phyloP scores from a whole-genome alignment of 495 filamentous ascomycete genomes.

The Aspergillus bertholletiae region DNA sequence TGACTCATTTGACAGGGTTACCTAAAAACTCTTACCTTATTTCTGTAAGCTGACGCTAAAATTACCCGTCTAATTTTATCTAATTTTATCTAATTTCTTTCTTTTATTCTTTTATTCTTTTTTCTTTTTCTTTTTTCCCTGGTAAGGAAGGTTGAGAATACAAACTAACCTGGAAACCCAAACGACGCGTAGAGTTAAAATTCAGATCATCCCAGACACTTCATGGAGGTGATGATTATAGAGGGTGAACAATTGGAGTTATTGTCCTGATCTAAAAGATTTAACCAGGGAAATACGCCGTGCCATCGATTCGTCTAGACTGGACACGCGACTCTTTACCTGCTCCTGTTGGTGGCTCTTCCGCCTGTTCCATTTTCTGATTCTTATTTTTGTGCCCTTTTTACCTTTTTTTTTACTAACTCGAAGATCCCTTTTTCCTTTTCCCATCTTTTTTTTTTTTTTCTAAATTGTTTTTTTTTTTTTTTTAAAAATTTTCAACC shows the following conservation, averaged over 20 bases:
- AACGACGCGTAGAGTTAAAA: no score
- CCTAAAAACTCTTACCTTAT: no score
- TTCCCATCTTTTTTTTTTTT: background rate
- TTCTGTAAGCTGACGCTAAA: background rate
- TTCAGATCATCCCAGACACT: no score
- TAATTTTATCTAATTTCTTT: background rate
- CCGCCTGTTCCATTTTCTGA: background rate
- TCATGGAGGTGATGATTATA: no score
- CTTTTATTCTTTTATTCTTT: background rate
- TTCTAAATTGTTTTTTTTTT: background rate
- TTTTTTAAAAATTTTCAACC: background rate
- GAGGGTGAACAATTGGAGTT: no score
- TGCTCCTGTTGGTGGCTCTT: background rate
- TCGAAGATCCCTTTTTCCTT: background rate
- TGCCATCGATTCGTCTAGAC: background rate
- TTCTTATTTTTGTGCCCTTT: slow-evolving; percentile 1
- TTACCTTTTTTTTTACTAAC: background rate
- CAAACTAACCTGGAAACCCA: no score
- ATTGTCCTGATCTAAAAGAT: no score
- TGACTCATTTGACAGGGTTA: no score
- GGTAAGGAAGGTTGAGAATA: background rate
- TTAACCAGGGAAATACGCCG: background rate
- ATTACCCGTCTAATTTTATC: no score
- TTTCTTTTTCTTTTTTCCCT: background rate
- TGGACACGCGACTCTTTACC: background rate